Conservation (phyloP, 108 stramenopile genomes). For the Pseudonitzschia multistriata region DNA sequence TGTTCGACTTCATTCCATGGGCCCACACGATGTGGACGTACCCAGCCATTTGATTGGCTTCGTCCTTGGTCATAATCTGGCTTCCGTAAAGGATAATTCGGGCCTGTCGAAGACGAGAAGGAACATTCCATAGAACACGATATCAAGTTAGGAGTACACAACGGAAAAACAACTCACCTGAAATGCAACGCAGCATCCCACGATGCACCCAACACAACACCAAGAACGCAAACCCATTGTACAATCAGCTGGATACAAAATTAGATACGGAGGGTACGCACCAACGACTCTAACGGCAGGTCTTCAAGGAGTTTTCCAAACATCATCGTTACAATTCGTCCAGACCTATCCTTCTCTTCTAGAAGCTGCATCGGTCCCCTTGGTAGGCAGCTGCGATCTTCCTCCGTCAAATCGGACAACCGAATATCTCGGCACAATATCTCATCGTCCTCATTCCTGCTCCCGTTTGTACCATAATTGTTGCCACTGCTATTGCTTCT, state of each 20-base stretch:
- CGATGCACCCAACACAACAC: no score
- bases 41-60: background rate
- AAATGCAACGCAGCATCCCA: background rate
- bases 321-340: background rate
- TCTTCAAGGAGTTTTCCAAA: background rate
- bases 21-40: constrained; percentile 1
- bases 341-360: background rate
- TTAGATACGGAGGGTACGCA: background rate
- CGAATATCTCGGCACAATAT: background rate
- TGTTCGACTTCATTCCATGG: background rate
- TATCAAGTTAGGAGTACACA: background rate
- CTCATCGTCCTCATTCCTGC: background rate
- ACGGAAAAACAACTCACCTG: background rate
- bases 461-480: constrained; percentile 5
- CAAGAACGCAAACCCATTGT: no score
- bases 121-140: background rate
- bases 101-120: background rate
- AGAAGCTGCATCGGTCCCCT: background rate
- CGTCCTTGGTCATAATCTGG: background rate
- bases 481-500: constrained; percentile 6
- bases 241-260: no score
- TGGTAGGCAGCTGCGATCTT: background rate
- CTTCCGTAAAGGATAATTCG: constrained; percentile 2
- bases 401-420: background rate
- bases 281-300: background rate